A percentile compares a stretch with the other conserved stretches of the same genome.
Evolutionary conservation across 1,284 basidiomycete species (phyloP).

Genomic region (Earliella scabrosa): DNA sequence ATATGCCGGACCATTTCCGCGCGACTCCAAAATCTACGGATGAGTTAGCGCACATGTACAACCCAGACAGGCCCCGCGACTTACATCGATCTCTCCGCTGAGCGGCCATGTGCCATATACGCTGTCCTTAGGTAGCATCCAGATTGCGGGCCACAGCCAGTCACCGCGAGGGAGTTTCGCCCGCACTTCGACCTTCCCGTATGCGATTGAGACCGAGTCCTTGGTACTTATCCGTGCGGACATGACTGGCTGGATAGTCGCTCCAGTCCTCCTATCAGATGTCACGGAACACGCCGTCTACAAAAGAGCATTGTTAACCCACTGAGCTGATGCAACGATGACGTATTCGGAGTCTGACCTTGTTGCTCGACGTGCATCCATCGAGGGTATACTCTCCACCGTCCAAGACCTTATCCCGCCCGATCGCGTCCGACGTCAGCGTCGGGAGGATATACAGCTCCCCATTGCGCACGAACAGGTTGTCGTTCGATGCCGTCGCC

Average conservation of each 20-base stretch:
- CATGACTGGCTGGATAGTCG: constrained; percentile 77
- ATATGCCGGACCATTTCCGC: constrained; percentile 69
- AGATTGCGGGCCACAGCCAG: constrained; percentile 87
- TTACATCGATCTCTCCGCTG: constrained; percentile 74
- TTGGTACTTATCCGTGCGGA: constrained; percentile 76
- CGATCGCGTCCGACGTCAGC: constrained; percentile 71
- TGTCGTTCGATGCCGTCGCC: constrained; percentile 65
- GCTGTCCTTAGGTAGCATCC: constrained; percentile 77
- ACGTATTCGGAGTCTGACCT: constrained; percentile 10
- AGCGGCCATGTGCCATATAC: constrained; percentile 80
- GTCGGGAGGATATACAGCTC: constrained; percentile 83
- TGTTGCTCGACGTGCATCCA: constrained; percentile 59
- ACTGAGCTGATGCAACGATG: neutral
- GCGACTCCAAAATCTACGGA: constrained; percentile 68
- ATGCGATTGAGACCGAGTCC: constrained; percentile 62
- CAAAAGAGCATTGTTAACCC: neutral
- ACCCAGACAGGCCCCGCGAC: no score
- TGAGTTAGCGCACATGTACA: constrained; percentile 7
- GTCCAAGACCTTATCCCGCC: constrained; percentile 58
- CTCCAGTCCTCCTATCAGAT: constrained; percentile 40
- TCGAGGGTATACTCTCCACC: constrained; percentile 69
- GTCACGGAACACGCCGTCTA: constrained; percentile 47
- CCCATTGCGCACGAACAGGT: constrained; percentile 71
- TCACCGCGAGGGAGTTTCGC: constrained; percentile 49
- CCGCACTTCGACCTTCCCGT: constrained; percentile 75